phyloP scores from a whole-genome alignment of 106 monocot species.

The Acorus calamus region DNA sequence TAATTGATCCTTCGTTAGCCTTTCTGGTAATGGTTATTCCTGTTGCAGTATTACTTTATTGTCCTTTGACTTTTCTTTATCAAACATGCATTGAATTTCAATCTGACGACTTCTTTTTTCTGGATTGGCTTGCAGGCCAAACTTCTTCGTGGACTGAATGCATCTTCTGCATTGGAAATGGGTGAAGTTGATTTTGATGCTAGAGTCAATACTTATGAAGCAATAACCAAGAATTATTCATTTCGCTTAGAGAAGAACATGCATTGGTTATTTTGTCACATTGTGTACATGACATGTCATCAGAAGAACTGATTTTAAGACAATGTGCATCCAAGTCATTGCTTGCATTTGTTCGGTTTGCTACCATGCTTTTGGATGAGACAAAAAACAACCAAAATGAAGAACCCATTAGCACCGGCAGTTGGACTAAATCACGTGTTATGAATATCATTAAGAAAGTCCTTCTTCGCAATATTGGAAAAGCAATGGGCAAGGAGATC shows the following conservation, averaged over 20 bases:
- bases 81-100: background rate
- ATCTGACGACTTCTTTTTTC: background rate
- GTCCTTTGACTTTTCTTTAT: background rate
- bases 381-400: background rate
- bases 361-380: constrained; percentile 22
- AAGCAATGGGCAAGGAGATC: constrained; percentile 70
- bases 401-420: background rate
- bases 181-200: constrained; percentile 86
- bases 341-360: constrained; percentile 58
- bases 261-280: constrained; percentile 62
- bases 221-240: constrained; percentile 43
- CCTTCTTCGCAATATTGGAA: constrained; percentile 53
- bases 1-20: constrained; percentile 41
- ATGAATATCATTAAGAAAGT: constrained; percentile 33
- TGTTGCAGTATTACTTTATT: background rate
- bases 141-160: constrained; percentile 64
- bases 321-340: constrained; percentile 76
- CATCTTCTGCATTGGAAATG: constrained; percentile 49
- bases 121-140: constrained; percentile 37
- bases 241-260: constrained; percentile 31
- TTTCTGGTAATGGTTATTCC: constrained; percentile 33
- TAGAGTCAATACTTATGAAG: constrained; percentile 59
- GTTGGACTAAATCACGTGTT: constrained; percentile 51
- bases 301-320: constrained; percentile 64
- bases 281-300: constrained; percentile 79